A percentile compares a stretch with the other conserved stretches of the same genome.
phyloP scores from a whole-genome alignment of 2,329 filamentous ascomycete genomes.

The Aspergillus hiratsukae region DNA sequence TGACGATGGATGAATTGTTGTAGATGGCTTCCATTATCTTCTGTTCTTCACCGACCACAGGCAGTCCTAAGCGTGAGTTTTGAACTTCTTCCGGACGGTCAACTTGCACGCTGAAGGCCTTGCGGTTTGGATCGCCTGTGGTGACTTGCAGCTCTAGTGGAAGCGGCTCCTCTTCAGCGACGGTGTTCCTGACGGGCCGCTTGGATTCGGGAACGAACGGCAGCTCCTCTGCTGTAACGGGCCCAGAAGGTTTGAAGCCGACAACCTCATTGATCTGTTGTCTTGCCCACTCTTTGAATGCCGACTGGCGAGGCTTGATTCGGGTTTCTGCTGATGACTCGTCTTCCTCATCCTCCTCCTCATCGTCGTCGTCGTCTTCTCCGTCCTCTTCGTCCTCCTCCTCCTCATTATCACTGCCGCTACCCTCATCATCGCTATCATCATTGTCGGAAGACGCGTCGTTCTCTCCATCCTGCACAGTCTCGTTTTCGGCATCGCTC shows the following conservation, averaged over 20 bases:
- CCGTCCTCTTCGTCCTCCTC: conserved; percentile 17
- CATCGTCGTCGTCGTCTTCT: conserved; percentile 26
- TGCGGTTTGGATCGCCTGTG: conserved; percentile 51
- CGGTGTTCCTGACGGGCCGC: conserved; percentile 33
- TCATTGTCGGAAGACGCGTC: conserved; percentile 23
- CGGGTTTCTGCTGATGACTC: conserved; percentile 10
- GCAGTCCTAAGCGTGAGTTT: conserved; percentile 70
- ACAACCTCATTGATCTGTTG: conserved; percentile 79
- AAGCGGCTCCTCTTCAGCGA: conserved; percentile 37
- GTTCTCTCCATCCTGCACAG: conserved; percentile 26
- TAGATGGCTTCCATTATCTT: conserved; percentile 97
- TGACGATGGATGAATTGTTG: conserved; percentile 81
- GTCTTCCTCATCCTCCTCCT: conserved; percentile 20
- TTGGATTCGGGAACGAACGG: conserved; percentile 24
- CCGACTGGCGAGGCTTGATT: conserved; percentile 48
- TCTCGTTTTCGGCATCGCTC: conserved; percentile 14
- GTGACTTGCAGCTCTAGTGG: conserved; percentile 37
- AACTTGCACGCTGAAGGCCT: conserved; percentile 71
- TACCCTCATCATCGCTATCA: conserved; percentile 32
- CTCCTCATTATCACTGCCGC: conserved; percentile 11
- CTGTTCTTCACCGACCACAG: conserved; percentile 92
- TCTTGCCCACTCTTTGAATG: conserved; percentile 92
- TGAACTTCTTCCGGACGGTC: conserved; percentile 69
- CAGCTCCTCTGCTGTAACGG: conserved; percentile 28
- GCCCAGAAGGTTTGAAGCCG: conserved; percentile 56